Base-by-base conservation (phyloP, 768 basidiomycete species). In the Lactifluus hygrophoroides region DNA sequence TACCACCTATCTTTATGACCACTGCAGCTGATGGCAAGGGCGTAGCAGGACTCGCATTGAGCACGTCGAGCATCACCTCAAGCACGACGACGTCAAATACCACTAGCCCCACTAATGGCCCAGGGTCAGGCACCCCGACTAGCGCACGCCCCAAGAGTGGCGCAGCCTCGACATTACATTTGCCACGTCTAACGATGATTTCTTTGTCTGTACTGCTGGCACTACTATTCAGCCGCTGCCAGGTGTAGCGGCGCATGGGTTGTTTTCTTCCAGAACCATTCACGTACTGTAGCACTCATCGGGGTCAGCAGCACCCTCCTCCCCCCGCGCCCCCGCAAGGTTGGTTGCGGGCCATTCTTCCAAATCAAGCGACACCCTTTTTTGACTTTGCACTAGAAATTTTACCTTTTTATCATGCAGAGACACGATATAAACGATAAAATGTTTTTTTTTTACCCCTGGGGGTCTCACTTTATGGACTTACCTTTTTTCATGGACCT, bases 21-120 rank as follows among this genome's bases (percentile, higher is more conserved):
- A 23, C 62, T 7, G 53, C 57, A 3, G 60, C 57, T 17, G 60
- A 32, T 13, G 57, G 57, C 25, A 27, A 52, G 38, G 57, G 51
- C 50, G 45, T 57, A 23, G 50, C 46, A 27, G 60, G 60, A 10
- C 45, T 61, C 25, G 16, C 30, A n/a, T 10, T 47, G 19, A 2
- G 37, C 8, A 19, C 45, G 6, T 6, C 50, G 16, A 52, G 35
- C 2, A 11, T 52, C 1, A 54, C 19, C 19, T 38, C 60, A 16
- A 55, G 43, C 46, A 37, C 30, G 8, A 19, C 30, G 3, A 30
- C 38, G 5, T 16, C 52, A 1, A 49, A 5, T 21, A 25, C 52
- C 9, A 60, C 58, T 9, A 42, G 0, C 25, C 7, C 27, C 3
- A 11, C 5, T 5, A 7, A 1, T 17, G 35, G 30, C n/a, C 7